Evolutionary conservation across 805 yeast genomes (phyloP), one percentile per base, ranked within the genome.

Genomic region (Wickerhamomyces subpelliculosus): DNA sequence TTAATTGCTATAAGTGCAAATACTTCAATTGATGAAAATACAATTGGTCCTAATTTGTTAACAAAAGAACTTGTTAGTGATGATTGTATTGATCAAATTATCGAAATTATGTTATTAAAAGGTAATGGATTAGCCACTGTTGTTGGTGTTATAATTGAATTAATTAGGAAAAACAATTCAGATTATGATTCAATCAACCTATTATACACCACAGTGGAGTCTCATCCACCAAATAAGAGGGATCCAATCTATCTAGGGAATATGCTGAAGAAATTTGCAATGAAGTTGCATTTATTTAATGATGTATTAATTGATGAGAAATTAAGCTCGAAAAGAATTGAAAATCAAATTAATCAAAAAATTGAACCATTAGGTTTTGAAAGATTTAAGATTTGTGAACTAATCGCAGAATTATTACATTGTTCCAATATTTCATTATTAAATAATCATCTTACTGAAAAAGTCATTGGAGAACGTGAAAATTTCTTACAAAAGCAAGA

Each of bases 371-470:
- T 93, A 21, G 98, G 98, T 2, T 86, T 93, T 60, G 96, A 93
- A 51, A 72, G 95, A 47, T 93, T 93, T 63, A 86, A 90, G 52
- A 75, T 93, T 16, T 84, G 96, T 50, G 98, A 93, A 62, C 69
- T 93, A 30, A 80, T 90, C 32, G 98, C 98, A 0, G 98, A 93
- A 55, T 68, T 93, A 32, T 67, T 93, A 36, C 98, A 93, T 61
- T 93, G 98, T 56, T 87, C 96, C 10, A 93, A 93, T 61, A 93
- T 93, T 95, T 85, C 84, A 3, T 67, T 93, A 22, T 70, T 93
- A 41, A 93, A 90, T 58, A 89, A 89, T 43, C 75, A 73, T 25
- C 68, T 72, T 27, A 89, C 89, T 37, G 80, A 85, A 53, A 66
- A 67, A 33, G 70, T 87, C 25, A 75, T 88, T 20, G 58, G 64